These are phyloP conservation scores for Neurospora sp. DNA, from an alignment of 495 filamentous ascomycete species.

Conservation along the genomic window DNA sequence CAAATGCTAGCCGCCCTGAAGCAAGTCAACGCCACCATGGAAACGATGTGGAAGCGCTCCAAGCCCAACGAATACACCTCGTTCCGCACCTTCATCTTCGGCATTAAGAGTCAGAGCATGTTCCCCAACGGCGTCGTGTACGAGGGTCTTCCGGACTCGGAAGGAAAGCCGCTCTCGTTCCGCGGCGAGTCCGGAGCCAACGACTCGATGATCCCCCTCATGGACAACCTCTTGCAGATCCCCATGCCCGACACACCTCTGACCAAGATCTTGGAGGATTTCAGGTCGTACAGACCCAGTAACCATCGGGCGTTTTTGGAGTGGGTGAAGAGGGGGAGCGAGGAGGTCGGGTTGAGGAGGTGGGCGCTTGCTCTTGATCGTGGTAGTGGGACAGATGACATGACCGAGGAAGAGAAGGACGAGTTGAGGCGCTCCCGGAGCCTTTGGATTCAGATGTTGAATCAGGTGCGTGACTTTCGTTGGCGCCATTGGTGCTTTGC, in stretches of 20 bases:
- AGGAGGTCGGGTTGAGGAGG: conserved; percentile 45
- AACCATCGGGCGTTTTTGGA: conserved; percentile 78
- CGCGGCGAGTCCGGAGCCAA: conserved; percentile 86
- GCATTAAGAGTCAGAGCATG: conserved; percentile 82
- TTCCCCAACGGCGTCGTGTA: conserved; percentile 86
- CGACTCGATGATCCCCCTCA: conserved; percentile 76
- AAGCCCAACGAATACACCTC: conserved; percentile 67
- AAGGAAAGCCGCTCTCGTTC: conserved; percentile 56
- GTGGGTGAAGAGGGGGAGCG: conserved; percentile 50
- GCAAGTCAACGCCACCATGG: conserved; percentile 69
- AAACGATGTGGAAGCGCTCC: conserved; percentile 80
- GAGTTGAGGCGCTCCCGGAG: conserved; percentile 29
- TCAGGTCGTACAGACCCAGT: conserved; percentile 72
- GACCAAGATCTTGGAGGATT: conserved; percentile 75
- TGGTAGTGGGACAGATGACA: conserved; percentile 19
- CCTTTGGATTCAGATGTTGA: conserved; percentile 61
- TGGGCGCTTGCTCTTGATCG: conserved; percentile 47
- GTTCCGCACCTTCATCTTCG: conserved; percentile 92
- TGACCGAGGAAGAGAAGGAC: conserved; percentile 8
- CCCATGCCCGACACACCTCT: conserved; percentile 76
- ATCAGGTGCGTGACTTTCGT: conserved; percentile 82
- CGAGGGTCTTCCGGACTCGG: conserved; percentile 64
- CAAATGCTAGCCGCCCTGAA: conserved; percentile 52
- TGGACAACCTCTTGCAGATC: conserved; percentile 73
- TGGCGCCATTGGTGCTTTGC: conserved; percentile 95